Conservation (phyloP, 108 stramenopile species). For the Mediolabrus comicus region DNA sequence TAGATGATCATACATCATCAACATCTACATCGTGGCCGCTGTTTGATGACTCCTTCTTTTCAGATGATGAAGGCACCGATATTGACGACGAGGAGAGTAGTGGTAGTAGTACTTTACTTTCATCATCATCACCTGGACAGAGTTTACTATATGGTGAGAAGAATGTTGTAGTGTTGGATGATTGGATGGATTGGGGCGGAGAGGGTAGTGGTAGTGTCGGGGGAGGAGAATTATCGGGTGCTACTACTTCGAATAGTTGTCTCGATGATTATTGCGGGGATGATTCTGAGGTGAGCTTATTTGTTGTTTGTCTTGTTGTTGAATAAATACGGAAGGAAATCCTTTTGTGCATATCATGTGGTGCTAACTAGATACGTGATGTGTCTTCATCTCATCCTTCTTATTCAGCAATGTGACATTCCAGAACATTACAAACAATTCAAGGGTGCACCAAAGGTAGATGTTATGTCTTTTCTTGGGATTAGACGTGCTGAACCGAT, state of each 20-base stretch:
- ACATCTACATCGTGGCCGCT: background rate
- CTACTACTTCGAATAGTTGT: no score
- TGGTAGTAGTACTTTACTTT: background rate
- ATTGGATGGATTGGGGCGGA: conserved; percentile 18
- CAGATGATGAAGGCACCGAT: no score
- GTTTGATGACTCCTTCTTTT: no score
- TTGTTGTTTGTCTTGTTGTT: background rate
- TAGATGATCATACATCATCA: background rate
- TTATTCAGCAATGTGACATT: conserved; percentile 41
- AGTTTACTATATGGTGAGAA: background rate
- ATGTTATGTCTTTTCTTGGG: conserved; percentile 47
- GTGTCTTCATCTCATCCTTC: background rate
- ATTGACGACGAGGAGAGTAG: no score
- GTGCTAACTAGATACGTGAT: no score
- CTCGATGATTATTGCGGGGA: conserved; percentile 34
- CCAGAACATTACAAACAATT: conserved; percentile 38
- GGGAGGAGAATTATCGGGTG: no score
- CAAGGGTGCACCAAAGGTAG: conserved; percentile 15
- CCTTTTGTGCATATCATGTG: no score
- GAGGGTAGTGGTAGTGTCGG: no score
- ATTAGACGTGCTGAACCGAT: conserved; percentile 39
- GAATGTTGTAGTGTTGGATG: conserved; percentile 1
- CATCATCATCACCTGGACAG: background rate
- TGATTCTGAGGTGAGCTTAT: conserved; percentile 31
- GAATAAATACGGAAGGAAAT: background rate